Base-by-base conservation (phyloP, 2,329 filamentous ascomycete genomes). In the Hypomyces rosellus region DNA sequence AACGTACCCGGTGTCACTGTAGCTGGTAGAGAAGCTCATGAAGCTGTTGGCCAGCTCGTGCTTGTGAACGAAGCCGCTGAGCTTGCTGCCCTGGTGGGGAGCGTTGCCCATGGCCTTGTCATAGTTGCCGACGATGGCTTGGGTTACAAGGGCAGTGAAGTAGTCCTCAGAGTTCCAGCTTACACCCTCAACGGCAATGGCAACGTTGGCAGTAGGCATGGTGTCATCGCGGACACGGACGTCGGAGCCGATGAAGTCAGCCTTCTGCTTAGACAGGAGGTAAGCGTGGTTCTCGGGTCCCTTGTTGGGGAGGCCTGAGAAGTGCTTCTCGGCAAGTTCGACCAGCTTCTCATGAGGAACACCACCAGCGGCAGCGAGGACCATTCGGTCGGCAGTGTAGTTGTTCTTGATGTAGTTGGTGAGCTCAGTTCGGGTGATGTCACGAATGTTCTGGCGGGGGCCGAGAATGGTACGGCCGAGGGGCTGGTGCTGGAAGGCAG, bases 11-110 rank as follows among this genome's bases (percentile, higher is more conserved):
- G 93, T 99, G 73, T 99, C 93, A 68, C 91, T 97, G 78, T 99
- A 99, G 80, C 89, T 96, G 61, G 93, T 99, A 59, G 91, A 96
- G 78, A 99, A 99, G 78, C 89, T 95, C 95, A 99, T 99, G 82
- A 96, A 99, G 83, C 91, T 96, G 80, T 96, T 99, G 73, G 93
- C 93, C 56, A 99, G 82, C 71, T 91, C 86, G 76, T 97, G 84
- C 75, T 95, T 85, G 80, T 95, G 88, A 61, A 99, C 86, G 65
- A 93, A 89, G 59, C 86, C 85, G 78, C 89, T 96, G 64, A 99
- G 89, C 82, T 95, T 96, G 88, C 90, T 96, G 65, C 95, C 93
- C 68, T 96, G 86, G 78, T 96, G 93, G 59, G 91, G 86, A 54
- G 93, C 93, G 74, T 93, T 96, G 68, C 95, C 93, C 84, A 97